Percentiles rank a stretch among this genome's conserved stretches.
Conservation (phyloP, 805 yeast genomes). For the Kazachstania psychrophila region DNA sequence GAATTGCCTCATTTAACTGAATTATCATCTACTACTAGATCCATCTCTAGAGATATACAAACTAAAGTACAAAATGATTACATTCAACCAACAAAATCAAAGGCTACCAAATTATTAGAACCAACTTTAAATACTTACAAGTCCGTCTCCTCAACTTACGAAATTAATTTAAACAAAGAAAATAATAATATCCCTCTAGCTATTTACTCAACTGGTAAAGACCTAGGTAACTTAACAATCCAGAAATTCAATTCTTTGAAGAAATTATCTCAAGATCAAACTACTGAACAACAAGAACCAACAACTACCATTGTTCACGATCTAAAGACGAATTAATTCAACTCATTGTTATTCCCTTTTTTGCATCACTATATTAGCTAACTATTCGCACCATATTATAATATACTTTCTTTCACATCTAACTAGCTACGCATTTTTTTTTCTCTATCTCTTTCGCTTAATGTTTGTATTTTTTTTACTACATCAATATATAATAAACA, state of each 20-base stretch:
- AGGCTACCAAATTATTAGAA: slow-evolving; percentile 18
- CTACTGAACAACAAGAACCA: neutral
- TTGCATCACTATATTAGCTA: too few relatives aligned
- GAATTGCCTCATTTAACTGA: slow-evolving; percentile 23
- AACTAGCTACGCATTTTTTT: too few relatives aligned
- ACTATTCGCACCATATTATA: too few relatives aligned
- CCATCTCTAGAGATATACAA: slow-evolving; percentile 20
- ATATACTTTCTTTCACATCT: too few relatives aligned
- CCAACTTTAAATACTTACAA: slow-evolving; percentile 23
- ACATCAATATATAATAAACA: too few relatives aligned
- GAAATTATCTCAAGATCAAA: neutral
- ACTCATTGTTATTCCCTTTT: neutral
- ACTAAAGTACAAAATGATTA: slow-evolving; percentile 16
- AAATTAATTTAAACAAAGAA: slow-evolving; percentile 5
- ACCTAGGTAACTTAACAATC: slow-evolving; percentile 23
- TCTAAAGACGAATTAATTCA: slow-evolving; percentile 2
- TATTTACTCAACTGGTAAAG: slow-evolving; percentile 26
- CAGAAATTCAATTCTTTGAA: slow-evolving; percentile 18
- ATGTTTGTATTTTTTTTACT: too few relatives aligned
- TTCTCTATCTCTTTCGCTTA: too few relatives aligned
- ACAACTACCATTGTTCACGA: neutral
- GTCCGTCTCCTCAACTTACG: slow-evolving; percentile 23
- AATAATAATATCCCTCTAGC: slow-evolving; percentile 25
- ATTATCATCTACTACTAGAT: slow-evolving; percentile 22
- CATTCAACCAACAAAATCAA: slow-evolving; percentile 18